Evolutionary conservation across 179 eudicot genomes (phyloP).

Genomic region (Beta corolliflora): DNA sequence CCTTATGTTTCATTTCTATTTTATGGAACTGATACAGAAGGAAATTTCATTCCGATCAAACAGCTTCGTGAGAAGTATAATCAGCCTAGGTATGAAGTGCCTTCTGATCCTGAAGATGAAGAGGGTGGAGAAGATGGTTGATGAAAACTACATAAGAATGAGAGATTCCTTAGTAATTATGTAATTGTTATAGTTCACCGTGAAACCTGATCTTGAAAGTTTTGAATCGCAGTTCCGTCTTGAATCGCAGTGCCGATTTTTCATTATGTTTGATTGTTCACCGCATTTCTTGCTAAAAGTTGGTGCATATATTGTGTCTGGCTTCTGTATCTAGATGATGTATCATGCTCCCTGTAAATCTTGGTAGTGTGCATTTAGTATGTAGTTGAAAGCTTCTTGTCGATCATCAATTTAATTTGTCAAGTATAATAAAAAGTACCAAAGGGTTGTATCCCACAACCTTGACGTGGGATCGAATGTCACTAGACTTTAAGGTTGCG

Average conservation of each 20-base stretch:
- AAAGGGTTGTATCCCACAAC: too few species aligned
- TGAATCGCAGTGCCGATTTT: background rate
- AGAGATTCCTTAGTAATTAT: background rate
- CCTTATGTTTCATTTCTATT: constrained; percentile 84
- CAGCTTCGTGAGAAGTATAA: constrained; percentile 92
- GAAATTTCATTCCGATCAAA: constrained; percentile 83
- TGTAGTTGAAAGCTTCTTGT: background rate
- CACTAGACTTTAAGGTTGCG: too few species aligned
- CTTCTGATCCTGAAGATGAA: constrained; percentile 64
- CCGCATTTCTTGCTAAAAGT: background rate
- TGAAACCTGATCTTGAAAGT: background rate
- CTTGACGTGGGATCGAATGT: too few species aligned
- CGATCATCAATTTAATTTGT: too few species aligned
- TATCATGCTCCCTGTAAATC: too few species aligned
- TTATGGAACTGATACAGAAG: constrained; percentile 83
- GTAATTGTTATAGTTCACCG: background rate
- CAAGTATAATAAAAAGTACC: too few species aligned
- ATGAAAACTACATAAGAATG: constrained; percentile 5
- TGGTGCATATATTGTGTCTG: background rate
- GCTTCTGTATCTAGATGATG: background rate
- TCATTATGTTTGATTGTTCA: too few species aligned
- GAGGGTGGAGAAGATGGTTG: constrained; percentile 39
- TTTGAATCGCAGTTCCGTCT: background rate
- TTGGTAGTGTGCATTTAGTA: background rate
- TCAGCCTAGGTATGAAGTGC: constrained; percentile 78